Base-by-base conservation (phyloP, 2,329 filamentous ascomycete species). In the Orbilia blumenaviensis region DNA sequence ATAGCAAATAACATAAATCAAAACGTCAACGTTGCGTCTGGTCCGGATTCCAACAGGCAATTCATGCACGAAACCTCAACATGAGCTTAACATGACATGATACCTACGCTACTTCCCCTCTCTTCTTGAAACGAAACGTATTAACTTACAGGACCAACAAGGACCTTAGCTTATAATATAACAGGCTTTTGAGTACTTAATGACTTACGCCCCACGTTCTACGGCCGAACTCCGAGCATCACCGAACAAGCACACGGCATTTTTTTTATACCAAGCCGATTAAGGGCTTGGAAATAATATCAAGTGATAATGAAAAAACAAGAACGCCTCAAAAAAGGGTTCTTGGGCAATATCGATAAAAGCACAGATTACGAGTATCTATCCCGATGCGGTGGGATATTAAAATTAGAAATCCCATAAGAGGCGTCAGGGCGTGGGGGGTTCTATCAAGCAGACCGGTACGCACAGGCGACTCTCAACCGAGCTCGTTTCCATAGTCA, bases 401-500 rank as follows among this genome's bases (percentile, higher is more conserved):
- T 54, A 54, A 32, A 34, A 34, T 36, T 54, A 52, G 48, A 52
- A 52, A 27, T 18, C 14, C 4, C 38, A n/a, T n/a, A 18, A 3
- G 21, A 21, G 7, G 3, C n/a, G 2, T 18, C 14, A 34, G 46
- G 18, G 32, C 46, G 46, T 50, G 56, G 56, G 42, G 38, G 38
- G 27, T 2, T 21, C 2, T 14, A 52, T 52, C n/a, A 12, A 2
- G 9, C 27, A 6, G 7, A 21, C 50, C 36, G 54, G 54, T 60
- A 44, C 18, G 23, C 10, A 42, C 23, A 29, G 23, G 54, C 54
- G 54, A 36, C 42, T 9, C 41, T 10, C 36, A 44, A 36, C 58
- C 58, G 38, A 63, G 52, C 52, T 56, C 52, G 52, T 56, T 56
- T 56, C 52, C 52, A 56, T 25, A 56, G 29, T 56, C 52, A 5